Evolutionary conservation across 1,284 basidiomycete species (phyloP).

Genomic region (Thelephora terrestris): DNA sequence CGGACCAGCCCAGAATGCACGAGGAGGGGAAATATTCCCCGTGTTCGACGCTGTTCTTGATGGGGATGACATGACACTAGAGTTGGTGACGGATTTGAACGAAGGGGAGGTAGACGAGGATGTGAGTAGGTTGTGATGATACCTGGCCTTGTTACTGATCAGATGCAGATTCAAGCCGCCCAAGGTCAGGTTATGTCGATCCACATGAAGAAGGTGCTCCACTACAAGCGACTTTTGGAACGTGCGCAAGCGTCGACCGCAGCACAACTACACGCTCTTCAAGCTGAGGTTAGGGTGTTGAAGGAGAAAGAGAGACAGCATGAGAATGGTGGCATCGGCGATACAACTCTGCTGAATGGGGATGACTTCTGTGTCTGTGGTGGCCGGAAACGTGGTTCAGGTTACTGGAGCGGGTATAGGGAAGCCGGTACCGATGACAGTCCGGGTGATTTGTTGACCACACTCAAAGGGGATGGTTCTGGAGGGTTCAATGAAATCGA

Average conservation of each 20-base stretch:
- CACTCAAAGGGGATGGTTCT: constrained; percentile 39
- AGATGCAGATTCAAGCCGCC: constrained; percentile 43
- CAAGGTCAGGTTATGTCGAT: constrained; percentile 44
- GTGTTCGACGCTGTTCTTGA: constrained; percentile 12
- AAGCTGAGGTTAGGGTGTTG: constrained; percentile 57
- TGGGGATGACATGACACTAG: constrained; percentile 38
- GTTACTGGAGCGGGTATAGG: constrained; percentile 56
- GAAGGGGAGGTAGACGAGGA: constrained; percentile 65
- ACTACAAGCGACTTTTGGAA: constrained; percentile 66
- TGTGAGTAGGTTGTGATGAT: constrained; percentile 23
- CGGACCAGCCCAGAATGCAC: background rate
- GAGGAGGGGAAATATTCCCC: background rate
- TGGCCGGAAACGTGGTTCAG: constrained; percentile 37
- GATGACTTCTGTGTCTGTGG: constrained; percentile 50
- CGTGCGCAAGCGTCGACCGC: constrained; percentile 66
- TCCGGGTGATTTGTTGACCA: constrained; percentile 34
- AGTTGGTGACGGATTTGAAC: constrained; percentile 59
- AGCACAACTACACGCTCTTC: constrained; percentile 68
- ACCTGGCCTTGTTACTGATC: constrained; percentile 7
- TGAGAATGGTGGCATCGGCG: constrained; percentile 11
- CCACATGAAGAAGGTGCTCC: constrained; percentile 55
- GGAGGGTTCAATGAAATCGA: constrained; percentile 58
- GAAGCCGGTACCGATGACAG: constrained; percentile 27
- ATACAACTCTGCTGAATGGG: constrained; percentile 13
- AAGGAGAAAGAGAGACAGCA: constrained; percentile 29